Conservation (phyloP, 2,329 filamentous ascomycete genomes). For the Dactylellina leptospora region DNA sequence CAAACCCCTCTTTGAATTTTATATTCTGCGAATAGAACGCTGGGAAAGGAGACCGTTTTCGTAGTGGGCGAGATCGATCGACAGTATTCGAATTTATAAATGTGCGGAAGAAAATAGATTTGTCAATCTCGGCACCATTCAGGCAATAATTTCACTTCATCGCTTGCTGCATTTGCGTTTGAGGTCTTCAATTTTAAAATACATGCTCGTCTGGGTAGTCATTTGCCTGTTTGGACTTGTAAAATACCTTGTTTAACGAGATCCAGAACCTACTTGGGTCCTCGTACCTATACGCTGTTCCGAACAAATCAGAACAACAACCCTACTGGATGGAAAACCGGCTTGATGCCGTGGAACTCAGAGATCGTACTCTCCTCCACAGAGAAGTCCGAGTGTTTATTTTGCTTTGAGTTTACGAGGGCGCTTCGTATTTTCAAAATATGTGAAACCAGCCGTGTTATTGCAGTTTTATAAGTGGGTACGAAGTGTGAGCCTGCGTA, state of each 20-base stretch:
- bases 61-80: slow-evolving; percentile 1
- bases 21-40: slow-evolving; percentile 11
- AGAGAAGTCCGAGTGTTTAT: slow-evolving; percentile 19
- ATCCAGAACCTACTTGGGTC: too few species aligned
- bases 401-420: slow-evolving; percentile 28
- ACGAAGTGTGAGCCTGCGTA: slow-evolving; percentile 6
- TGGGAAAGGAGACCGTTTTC: background rate
- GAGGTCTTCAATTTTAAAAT: slow-evolving; percentile 22
- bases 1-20: slow-evolving; percentile 44
- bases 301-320: too few species aligned
- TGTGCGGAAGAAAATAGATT: background rate
- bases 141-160: slow-evolving; percentile 30
- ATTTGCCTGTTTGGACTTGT: slow-evolving; percentile 3
- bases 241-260: background rate
- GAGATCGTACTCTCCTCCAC: background rate
- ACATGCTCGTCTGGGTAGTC: background rate
- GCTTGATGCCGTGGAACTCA: background rate
- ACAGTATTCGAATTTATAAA: slow-evolving; percentile 3
- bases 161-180: slow-evolving; percentile 16
- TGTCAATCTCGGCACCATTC: slow-evolving; percentile 16
- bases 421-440: slow-evolving; percentile 26
- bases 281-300: too few species aligned
- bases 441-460: slow-evolving; percentile 40
- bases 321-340: too few species aligned
- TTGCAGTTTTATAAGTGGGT: slow-evolving; percentile 48